A percentile compares a stretch with the other conserved stretches of the same genome.
Conservation (phyloP, 2,329 filamentous ascomycete species). For the Raffaelea arxii region DNA sequence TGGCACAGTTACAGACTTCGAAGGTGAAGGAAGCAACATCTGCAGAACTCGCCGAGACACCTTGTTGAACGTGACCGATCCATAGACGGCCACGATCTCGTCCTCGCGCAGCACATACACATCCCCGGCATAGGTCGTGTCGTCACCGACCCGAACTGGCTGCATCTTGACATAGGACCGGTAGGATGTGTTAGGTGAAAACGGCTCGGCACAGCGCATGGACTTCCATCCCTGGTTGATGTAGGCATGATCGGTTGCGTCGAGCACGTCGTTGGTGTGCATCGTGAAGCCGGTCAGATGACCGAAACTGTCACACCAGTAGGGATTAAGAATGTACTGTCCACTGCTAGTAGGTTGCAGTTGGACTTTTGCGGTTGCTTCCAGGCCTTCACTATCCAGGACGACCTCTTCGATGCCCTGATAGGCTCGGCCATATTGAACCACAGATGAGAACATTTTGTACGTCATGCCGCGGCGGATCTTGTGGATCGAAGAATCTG, state of each 20-base stretch:
- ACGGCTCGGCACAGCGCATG: slow-evolving; percentile 2
- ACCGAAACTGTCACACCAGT: slow-evolving; percentile 27
- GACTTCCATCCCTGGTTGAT: slow-evolving; percentile 26
- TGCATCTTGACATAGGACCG: slow-evolving; percentile 28
- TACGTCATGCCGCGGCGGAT: slow-evolving; percentile 1
- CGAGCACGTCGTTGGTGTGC: slow-evolving; percentile 21
- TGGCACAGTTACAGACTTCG: too few species aligned
- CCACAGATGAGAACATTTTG: background rate
- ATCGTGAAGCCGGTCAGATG: slow-evolving; percentile 31
- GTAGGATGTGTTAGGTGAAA: slow-evolving; percentile 15
- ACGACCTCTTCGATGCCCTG: slow-evolving; percentile 3
- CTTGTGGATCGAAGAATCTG: background rate
- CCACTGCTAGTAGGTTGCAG: background rate
- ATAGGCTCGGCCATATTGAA: slow-evolving; percentile 1
- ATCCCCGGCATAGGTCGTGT: slow-evolving; percentile 20
- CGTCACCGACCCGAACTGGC: slow-evolving; percentile 10
- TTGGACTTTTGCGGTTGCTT: slow-evolving; percentile 1
- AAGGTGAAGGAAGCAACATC: too few species aligned
- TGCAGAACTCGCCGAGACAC: slow-evolving; percentile 19
- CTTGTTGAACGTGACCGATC: slow-evolving; percentile 24
- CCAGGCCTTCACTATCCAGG: slow-evolving; percentile 1
- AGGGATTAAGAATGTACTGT: slow-evolving; percentile 25
- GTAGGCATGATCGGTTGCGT: slow-evolving; percentile 20
- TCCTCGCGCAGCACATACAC: slow-evolving; percentile 24
- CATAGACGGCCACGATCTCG: slow-evolving; percentile 22